A percentile compares a stretch with the other conserved stretches of the same genome.
Evolutionary conservation across 306 rosid genomes (phyloP).

Genomic region (Cucurbita maxima): DNA sequence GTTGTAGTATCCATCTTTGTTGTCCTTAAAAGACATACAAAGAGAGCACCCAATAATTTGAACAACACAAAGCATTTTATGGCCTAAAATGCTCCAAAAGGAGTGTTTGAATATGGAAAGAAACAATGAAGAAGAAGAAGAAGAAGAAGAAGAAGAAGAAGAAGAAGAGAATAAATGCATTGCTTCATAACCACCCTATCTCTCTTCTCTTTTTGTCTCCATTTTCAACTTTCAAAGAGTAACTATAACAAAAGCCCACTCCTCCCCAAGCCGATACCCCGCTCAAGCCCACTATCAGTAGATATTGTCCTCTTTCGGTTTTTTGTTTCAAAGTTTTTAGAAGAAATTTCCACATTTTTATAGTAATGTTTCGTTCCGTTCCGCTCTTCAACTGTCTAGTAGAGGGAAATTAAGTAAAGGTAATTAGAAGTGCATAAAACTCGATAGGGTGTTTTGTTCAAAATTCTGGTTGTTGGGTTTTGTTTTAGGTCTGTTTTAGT

Average conservation of each 20-base stretch:
- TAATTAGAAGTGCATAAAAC: not conserved
- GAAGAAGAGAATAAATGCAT: conserved; percentile 32
- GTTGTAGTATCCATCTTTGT: conserved; percentile 49
- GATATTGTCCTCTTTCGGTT: not conserved
- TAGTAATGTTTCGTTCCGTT: too few species aligned
- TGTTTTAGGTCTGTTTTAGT: conserved; percentile 33
- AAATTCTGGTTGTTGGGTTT: not conserved
- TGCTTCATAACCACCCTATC: conserved; percentile 45
- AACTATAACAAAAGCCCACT: conserved; percentile 11
- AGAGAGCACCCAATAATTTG: conserved; percentile 66
- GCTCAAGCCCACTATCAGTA: too few species aligned
- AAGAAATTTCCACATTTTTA: too few species aligned
- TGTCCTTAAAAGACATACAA: conserved; percentile 97
- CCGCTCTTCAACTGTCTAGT: too few species aligned
- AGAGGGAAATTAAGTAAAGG: not conserved
- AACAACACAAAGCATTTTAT: conserved; percentile 46
- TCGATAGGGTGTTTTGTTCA: not conserved
- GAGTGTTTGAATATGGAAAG: conserved; percentile 61
- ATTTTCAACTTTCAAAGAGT: conserved; percentile 24
- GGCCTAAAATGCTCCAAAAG: conserved; percentile 43
- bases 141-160: not conserved
- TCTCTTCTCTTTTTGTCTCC: conserved; percentile 19
- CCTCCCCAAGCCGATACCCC: too few species aligned
- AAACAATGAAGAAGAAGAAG: conserved; percentile 10
- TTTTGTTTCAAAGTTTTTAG: too few species aligned